Base-by-base conservation (phyloP, 2,329 filamentous ascomycete genomes). In the Colletotrichum gloeosporioides region DNA sequence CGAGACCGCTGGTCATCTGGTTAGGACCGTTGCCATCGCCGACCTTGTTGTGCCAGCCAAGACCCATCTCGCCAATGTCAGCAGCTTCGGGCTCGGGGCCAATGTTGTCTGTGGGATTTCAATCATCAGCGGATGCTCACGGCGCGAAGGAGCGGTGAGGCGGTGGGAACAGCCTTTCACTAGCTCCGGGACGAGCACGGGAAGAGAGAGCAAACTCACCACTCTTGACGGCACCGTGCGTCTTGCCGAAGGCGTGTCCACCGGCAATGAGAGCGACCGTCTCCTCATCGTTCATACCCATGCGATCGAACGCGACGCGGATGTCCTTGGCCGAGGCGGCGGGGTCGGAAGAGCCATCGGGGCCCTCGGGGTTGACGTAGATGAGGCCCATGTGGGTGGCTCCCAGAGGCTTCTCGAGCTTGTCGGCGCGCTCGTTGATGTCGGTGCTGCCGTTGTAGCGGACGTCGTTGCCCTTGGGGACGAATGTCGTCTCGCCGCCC, bases 271-370 rank as follows among this genome's bases (percentile, higher is more conserved):
- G 87, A 16, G 94, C 94, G 70, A 95, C 94, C 0, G 94, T 96
- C 88, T 96, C 94, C 85, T 95, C 92, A 82, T 96, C 93, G 82
- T 95, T 92, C 94, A 96, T 96, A 77, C 92, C 94, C 94, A 96
- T 96, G 83, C 94, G 93, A 78, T 89, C 89, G 80, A 96, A 96
- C 22, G 94, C 95, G 75, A 88, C 89, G 78, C 93, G 93, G 82
- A 96, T 96, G 80, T 96, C 94, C 73, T 89, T 85, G 57, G 92
- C 94, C 3, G 94, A 90, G 16, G 93, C 92, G 55, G 93, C 84
- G 25, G 93, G 92, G 81, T 96, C 93, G 4, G 93, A 93, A 71
- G 90, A 90, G 76, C 92, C 93, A 79, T 95, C 92, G 32, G 94
- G 94, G 9, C 94, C 94, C 84, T 95, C 93, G 4, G 94, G 94